Base-by-base conservation (phyloP, 805 yeast genomes). In the Vanderwaltozyma tropicalis region DNA sequence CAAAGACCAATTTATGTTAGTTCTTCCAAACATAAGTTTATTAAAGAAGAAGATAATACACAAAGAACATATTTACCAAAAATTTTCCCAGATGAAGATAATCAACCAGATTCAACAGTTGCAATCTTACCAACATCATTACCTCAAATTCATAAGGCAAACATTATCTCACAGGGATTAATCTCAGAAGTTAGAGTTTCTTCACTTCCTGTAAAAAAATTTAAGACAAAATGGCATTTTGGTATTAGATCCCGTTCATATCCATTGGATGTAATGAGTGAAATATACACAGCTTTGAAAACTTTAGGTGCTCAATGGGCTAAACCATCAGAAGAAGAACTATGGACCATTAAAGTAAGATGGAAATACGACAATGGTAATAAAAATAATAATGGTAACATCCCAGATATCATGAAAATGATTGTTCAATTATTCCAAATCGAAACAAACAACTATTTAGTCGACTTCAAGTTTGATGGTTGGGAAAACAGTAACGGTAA, bases 231-330 rank as follows among this genome's bases (percentile, higher is more conserved):
- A 61, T 92, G 98, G 98, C 98, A 92, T 67, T 92, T 92, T 57
- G 98, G 98, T 47, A 92, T 92, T 42, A 71, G 98, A 56, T 86
- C 96, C 8, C 72, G 96, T 52, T 86, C 96, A 1, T 92, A 92
- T 56, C 97, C 98, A 29, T 69, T 92, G 49, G 98, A 92, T 61
- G 98, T 92, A 3, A 92, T 92, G 97, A 96, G 96, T 24, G 98
- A 92, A 59, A 89, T 92, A 31, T 92, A 92, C 63, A 71, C 96
- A 32, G 97, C 98, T 1, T 68, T 92, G 56, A 83, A 84, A 62
- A 85, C 84, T 51, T 66, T 92, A 37, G 96, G 96, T 1, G 97
- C 98, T 0, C 96, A 92, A 60, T 92, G 98, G 97, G 84, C 92
- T 8, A 79, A 80, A 49, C 96, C 97, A 8, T 75, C 88, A 0